These are phyloP conservation scores for Adansonia digitata DNA, from an alignment of 345 rosid species.

Conservation along the genomic window DNA sequence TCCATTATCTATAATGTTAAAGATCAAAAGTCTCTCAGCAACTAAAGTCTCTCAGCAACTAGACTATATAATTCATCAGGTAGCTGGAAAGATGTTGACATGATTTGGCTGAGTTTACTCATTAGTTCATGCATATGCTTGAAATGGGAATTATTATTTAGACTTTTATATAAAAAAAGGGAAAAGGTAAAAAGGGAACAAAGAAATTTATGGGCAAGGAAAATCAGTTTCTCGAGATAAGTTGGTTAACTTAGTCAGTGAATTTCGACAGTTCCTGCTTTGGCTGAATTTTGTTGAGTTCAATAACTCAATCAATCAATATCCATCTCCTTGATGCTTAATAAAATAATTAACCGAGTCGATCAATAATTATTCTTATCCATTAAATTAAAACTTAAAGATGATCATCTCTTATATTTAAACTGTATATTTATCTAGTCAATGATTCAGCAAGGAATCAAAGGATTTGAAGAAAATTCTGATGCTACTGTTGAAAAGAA, in stretches of 20 bases:
- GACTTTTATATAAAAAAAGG: not conserved
- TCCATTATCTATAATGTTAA: not conserved
- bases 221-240: not conserved
- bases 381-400: not conserved
- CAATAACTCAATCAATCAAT: not conserved
- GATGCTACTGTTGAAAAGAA: not conserved
- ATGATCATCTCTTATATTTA: not conserved
- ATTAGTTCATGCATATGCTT: not conserved
- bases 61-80: not conserved
- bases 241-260: not conserved
- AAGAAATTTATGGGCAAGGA: not conserved
- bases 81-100: not conserved
- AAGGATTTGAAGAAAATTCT: not conserved
- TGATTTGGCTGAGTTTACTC: not conserved
- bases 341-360: not conserved
- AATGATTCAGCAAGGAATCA: not conserved
- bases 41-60: no score
- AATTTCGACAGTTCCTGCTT: not conserved
- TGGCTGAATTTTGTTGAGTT: not conserved
- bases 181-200: not conserved
- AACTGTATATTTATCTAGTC: no score
- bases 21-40: not conserved
- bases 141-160: no score
- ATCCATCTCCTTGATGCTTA: not conserved
- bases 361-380: not conserved